Evolutionary conservation across 345 rosid genomes (phyloP), one percentile per base, ranked within the genome.

Genomic region (Acer yangbiense): DNA sequence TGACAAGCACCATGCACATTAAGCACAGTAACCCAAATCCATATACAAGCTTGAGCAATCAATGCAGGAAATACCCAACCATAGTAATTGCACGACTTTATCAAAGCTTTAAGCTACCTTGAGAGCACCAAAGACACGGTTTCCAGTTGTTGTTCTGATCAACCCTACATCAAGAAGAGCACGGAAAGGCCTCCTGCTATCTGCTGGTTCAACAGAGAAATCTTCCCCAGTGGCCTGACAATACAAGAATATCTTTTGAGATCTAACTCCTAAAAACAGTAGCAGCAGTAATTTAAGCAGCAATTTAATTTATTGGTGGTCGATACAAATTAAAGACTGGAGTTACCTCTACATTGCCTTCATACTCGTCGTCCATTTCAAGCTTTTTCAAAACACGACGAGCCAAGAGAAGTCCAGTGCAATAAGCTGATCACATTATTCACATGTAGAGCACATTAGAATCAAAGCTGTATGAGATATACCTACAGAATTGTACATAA

Each of bases 91-190:
- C 64, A n/a, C 1, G 17, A 60, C 64, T 20, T n/a, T n/a, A 7
- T n/a, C 17, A 1, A 8, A 2, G 6, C 7, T 21, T 60, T 10
- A 52, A 7, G 52, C 41, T 81, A 92, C 96, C 96, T 90, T 92
- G 9, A 92, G 83, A 7, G 94, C 91, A 75, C 94, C 91, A 71
- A 92, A 92, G 54, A 92, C 90, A 77, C 92, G 89, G 65, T 90
- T 92, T 12, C 97, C 97, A 50, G 97, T 90, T 39, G 97, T 90
- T 9, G 97, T 92, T 75, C 82, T 89, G 80, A 89, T 32, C 35
- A 92, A 86, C 10, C 97, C 97, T 74, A 92, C 97, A 85, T 92
- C 97, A 79, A 92, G 97, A 58, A 92, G 93, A 82, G 94, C 93
- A 76, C 91, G 94, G 86, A 90, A 92, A 20, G 97, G 97, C 89